Conservation (phyloP, 176 grass and related monocot genomes). For the Echinochloa phyllopogon region DNA sequence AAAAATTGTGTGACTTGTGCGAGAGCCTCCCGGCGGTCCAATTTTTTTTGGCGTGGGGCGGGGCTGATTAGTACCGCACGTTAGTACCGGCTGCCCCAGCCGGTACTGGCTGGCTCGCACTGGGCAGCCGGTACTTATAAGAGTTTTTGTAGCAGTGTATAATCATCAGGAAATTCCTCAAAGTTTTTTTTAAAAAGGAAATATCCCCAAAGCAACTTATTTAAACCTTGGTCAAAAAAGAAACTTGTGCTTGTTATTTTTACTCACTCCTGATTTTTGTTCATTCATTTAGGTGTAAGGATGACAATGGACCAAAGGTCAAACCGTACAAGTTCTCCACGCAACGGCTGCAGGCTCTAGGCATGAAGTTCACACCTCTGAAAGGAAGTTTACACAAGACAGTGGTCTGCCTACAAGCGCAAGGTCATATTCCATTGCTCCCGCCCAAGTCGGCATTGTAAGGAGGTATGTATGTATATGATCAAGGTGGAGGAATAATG, state of each 20-base stretch:
- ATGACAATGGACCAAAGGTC: slow-evolving; percentile 2
- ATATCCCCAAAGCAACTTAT: no score
- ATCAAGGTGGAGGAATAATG: background rate
- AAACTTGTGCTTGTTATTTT: background rate
- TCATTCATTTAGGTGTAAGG: background rate
- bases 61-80: no score
- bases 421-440: slow-evolving; percentile 17
- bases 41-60: no score
- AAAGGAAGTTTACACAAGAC: slow-evolving; percentile 38
- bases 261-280: background rate
- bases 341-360: slow-evolving; percentile 12
- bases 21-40: no score
- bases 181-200: no score
- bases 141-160: no score
- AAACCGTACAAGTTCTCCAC: slow-evolving; percentile 37
- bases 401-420: slow-evolving; percentile 10
- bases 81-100: no score
- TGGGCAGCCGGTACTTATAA: no score
- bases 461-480: background rate
- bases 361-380: slow-evolving; percentile 38
- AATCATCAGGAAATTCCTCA: no score
- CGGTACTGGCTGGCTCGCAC: no score
- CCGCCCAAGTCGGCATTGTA: background rate
- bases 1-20: no score
- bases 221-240: no score